Base-by-base conservation (phyloP, 139 green algal genomes). In the Chlamydomonas schloesseri region DNA sequence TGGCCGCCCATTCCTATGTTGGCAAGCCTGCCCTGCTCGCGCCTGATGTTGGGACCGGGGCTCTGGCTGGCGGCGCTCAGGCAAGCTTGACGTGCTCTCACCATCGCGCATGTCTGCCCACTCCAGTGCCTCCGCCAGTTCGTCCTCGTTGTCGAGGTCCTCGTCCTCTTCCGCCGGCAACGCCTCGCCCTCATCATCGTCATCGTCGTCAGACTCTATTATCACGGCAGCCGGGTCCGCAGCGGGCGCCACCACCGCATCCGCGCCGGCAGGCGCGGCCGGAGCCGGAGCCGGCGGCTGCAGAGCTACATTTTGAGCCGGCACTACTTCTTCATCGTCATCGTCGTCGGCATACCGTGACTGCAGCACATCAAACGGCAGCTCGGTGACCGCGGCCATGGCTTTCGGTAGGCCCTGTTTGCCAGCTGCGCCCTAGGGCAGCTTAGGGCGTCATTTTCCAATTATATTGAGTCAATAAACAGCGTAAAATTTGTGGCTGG, bases 51-150 rank as follows among this genome's bases (percentile, higher is more conserved):
- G n/a, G n/a, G n/a, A n/a, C n/a, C n/a, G n/a, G n/a, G n/a, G n/a
- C n/a, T n/a, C n/a, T n/a, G n/a, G n/a, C n/a, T n/a, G n/a, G n/a
- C n/a, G n/a, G n/a, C n/a, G n/a, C n/a, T n/a, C n/a, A n/a, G n/a
- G n/a, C n/a, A n/a, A n/a, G n/a, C n/a, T n/a, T n/a, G n/a, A n/a
- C n/a, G n/a, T n/a, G n/a, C 36, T 29, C 88, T 23, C 80, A 96
- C 93, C 92, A 62, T 97, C 95, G 1, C 88, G 87, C 64, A 95
- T 87, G 75, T 98, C 94, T 23, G 91, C 93, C 94, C 93, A 97
- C 55, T 97, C 94, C 46, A 97, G 47, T 0, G 93, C 94, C 6
- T 88, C 89, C 21, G 85, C 90, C 4, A 96, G 29, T 9, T 94
- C 92, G 17, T 96, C 93, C 23, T 95, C 88, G 2, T 91, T 72